Evolutionary conservation across 2,329 filamentous ascomycete species (phyloP), one percentile per base, ranked within the genome.

Genomic region (Nothophaeocryptopus gaeumannii): DNA sequence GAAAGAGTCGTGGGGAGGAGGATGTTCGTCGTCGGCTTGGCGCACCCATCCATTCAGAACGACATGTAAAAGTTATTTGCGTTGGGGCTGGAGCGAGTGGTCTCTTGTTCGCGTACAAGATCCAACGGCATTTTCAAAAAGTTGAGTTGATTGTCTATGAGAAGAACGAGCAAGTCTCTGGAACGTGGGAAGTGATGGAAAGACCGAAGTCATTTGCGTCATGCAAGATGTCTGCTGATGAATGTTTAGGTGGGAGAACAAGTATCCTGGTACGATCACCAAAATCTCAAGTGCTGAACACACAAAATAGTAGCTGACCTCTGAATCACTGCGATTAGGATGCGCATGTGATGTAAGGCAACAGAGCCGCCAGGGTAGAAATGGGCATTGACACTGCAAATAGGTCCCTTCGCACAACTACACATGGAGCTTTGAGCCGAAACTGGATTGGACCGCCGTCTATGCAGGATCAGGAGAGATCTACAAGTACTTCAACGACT

Each of bases 401-500:
- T 7, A 26, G 20, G 20, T 26, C 7, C 20, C 20, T 26, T 26
- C 39, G 5, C 32, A 54, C 31, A 41, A 43, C 11, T 52, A 52
- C 31, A 31, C 36, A 1, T 52, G 47, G 1, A 36, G 45, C 9
- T 52, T 52, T 30, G 50, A 43, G 36, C 39, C 49, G 2, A 52
- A 55, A 26, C 49, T 49, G n/a, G 34, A 47, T 9, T 52, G 50
- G 45, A 37, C 45, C 5, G 35, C 45, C 5, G 69, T 72, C n/a
- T 73, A 71, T 41, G 67, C 69, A 5, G 59, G 59, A 14, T 70
- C 70, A 1, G 51, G 60, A 1, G 72, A 73, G 53, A 74, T 74
- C 12, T 57, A 63, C 5, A 63, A 68, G 1, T 74, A 74, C 45
- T 67, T 72, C 58, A 63, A 71, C 39, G 47, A 56, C 2, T 65